Percentiles rank a stretch among this genome's conserved stretches.
Evolutionary conservation across 176 grass and related monocot species (phyloP).

Genomic region (Secale cereale): DNA sequence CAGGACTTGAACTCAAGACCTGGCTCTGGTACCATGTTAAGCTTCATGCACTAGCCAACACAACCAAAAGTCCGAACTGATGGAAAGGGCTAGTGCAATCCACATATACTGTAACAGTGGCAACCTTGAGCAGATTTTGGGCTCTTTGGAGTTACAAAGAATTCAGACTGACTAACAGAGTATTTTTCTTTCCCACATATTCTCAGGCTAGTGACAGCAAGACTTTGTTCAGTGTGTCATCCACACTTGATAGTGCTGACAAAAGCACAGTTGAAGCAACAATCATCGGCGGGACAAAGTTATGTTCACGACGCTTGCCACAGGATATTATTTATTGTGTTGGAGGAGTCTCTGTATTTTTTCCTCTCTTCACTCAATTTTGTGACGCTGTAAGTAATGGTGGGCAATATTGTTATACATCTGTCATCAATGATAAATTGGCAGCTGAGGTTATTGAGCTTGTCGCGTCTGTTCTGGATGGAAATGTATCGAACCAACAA

Average conservation of each 20-base stretch:
- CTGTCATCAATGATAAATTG: constrained; percentile 27
- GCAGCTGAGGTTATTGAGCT: constrained; percentile 85
- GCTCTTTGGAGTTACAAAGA: not conserved
- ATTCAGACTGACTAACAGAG: not conserved
- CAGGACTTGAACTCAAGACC: too few relatives aligned
- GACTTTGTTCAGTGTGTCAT: constrained; percentile 88
- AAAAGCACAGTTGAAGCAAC: constrained; percentile 74
- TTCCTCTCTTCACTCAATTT: constrained; percentile 89
- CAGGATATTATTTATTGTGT: constrained; percentile 99
- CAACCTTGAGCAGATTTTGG: constrained; percentile 5
- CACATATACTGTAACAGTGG: too few relatives aligned
- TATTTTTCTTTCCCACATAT: not conserved
- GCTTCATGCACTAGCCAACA: too few relatives aligned
- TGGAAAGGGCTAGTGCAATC: too few relatives aligned
- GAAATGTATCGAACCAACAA: constrained; percentile 92
- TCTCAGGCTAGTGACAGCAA: constrained; percentile 68
- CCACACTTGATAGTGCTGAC: constrained; percentile 62
- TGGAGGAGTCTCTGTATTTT: constrained; percentile 96
- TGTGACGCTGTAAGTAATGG: constrained; percentile 53
- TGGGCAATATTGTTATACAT: constrained; percentile 28
- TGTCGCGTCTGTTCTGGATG: constrained; percentile 94
- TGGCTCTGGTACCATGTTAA: too few relatives aligned
- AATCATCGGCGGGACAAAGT: constrained; percentile 76
- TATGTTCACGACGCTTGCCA: constrained; percentile 77
- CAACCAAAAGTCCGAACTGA: too few relatives aligned